Evolutionary conservation across 495 filamentous ascomycete species (phyloP).

Genomic region (Aspergillus sclerotioniger): DNA sequence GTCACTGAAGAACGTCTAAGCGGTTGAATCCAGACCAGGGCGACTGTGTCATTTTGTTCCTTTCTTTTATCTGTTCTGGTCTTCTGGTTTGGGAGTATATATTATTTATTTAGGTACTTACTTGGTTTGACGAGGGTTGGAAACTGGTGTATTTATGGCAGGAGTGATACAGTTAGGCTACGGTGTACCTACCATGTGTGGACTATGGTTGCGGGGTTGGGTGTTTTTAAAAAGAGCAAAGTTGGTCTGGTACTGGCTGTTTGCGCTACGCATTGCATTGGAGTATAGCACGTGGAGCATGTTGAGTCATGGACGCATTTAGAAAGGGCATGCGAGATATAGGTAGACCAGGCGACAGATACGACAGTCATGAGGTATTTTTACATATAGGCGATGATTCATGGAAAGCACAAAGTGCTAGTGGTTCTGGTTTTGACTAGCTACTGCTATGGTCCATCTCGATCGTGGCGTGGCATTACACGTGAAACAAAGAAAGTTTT

Average conservation of each 20-base stretch:
- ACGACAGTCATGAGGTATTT: too few relatives aligned
- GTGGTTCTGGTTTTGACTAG: conserved; percentile 2
- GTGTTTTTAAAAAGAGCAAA: too few relatives aligned
- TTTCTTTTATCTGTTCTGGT: background rate
- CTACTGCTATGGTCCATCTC: conserved; percentile 9
- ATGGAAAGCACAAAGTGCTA: conserved; percentile 2
- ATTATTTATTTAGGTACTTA: background rate
- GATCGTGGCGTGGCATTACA: conserved; percentile 15
- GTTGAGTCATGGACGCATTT: too few relatives aligned
- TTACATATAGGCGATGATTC: background rate
- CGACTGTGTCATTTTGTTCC: background rate
- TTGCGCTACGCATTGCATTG: too few relatives aligned
- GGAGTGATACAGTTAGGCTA: too few relatives aligned
- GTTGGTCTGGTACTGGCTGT: too few relatives aligned
- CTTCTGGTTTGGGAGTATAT: background rate
- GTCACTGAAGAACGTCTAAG: conserved; percentile 12
- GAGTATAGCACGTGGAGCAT: too few relatives aligned
- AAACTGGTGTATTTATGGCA: background rate
- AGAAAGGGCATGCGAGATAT: too few relatives aligned
- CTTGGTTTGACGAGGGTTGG: background rate
- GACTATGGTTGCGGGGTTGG: too few relatives aligned
- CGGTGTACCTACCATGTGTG: too few relatives aligned
- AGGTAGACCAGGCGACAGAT: too few relatives aligned
- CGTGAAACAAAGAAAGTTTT: conserved; percentile 6
- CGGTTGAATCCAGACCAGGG: background rate